These are phyloP conservation scores for Spatholobus suberectus DNA, from an alignment of 306 rosid genomes.

Conservation along the genomic window DNA sequence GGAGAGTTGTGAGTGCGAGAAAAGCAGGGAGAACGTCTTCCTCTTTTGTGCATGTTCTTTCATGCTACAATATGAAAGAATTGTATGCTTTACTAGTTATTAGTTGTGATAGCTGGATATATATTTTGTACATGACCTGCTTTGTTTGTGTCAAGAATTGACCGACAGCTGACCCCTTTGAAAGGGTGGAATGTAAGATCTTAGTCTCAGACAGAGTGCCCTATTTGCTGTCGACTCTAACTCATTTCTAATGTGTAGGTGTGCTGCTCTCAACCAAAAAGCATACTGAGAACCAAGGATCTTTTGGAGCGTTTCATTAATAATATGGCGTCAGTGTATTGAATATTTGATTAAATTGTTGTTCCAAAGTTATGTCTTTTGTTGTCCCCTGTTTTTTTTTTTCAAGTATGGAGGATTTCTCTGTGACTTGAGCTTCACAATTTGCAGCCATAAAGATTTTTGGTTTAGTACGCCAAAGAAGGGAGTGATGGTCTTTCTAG, in stretches of 20 bases:
- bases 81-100: not conserved
- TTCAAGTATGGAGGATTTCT: constrained; percentile 22
- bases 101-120: not conserved
- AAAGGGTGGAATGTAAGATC: constrained; percentile 23
- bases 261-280: constrained; percentile 91
- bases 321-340: constrained; percentile 23
- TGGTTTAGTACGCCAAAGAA: constrained; percentile 98
- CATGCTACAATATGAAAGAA: not conserved
- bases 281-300: constrained; percentile 92
- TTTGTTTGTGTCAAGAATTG: constrained; percentile 25
- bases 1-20: not conserved
- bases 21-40: constrained; percentile 1
- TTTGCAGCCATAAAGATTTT: constrained; percentile 88
- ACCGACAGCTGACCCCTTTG: constrained; percentile 19
- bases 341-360: constrained; percentile 33
- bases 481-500: constrained; percentile 98
- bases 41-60: constrained; percentile 8
- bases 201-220: constrained; percentile 23
- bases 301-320: constrained; percentile 76
- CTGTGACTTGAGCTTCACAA: constrained; percentile 25
- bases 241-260: constrained; percentile 59
- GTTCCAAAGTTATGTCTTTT: constrained; percentile 16
- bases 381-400: not conserved
- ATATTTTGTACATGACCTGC: constrained; percentile 28
- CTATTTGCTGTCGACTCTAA: constrained; percentile 29